A percentile compares a stretch with the other conserved stretches of the same genome.
Evolutionary conservation across 768 basidiomycete genomes (phyloP).

Genomic region (Cyathus striatus): DNA sequence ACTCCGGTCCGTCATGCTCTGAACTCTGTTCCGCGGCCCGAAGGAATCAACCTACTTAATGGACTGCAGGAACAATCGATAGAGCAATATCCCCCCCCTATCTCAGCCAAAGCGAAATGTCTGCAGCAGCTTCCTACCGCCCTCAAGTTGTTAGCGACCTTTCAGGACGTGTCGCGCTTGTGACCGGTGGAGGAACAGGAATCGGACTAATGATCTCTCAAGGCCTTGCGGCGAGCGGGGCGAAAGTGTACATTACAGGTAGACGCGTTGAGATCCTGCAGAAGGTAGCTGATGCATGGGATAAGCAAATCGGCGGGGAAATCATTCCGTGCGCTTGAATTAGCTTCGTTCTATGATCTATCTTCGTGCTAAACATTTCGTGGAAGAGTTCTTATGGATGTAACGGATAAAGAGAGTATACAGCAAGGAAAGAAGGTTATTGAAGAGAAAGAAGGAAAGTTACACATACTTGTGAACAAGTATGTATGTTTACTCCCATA

Average conservation of each 20-base stretch:
- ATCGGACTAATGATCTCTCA: constrained; percentile 62
- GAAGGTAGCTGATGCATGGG: constrained; percentile 45
- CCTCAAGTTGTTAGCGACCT: constrained; percentile 44
- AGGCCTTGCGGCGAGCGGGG: constrained; percentile 73
- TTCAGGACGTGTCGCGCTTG: constrained; percentile 49
- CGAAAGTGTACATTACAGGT: constrained; percentile 77
- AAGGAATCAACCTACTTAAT: no score
- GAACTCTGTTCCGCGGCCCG: no score
- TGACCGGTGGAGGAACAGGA: constrained; percentile 51
- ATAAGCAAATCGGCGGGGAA: constrained; percentile 38
- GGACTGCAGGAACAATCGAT: no score
- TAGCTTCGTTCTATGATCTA: not conserved
- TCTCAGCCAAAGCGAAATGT: no score
- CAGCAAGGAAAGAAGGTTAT: constrained; percentile 45
- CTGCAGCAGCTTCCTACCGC: constrained; percentile 17
- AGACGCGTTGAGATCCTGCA: constrained; percentile 63
- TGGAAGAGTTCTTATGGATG: constrained; percentile 64
- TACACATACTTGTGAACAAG: constrained; percentile 85
- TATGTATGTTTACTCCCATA: constrained; percentile 21
- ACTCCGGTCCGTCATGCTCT: no score
- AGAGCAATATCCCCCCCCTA: no score
- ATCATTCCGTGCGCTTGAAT: constrained; percentile 49
- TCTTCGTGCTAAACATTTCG: no score
- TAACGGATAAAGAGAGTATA: constrained; percentile 67
- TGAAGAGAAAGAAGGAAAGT: constrained; percentile 55